phyloP scores from a whole-genome alignment of 306 rosid genomes.

The Bauhinia variegata region DNA sequence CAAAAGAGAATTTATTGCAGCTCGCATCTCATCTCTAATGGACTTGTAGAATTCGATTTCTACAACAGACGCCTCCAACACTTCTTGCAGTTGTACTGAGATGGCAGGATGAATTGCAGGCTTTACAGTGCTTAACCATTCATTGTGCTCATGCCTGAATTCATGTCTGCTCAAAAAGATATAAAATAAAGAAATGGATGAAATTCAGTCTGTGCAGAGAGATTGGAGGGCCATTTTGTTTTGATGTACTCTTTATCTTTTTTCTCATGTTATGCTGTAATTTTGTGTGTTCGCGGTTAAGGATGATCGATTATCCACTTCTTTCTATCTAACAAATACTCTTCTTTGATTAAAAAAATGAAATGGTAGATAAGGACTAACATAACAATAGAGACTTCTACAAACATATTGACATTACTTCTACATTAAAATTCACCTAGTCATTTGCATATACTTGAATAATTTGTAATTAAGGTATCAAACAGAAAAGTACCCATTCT shows the following conservation, averaged over 20 bases:
- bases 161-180: constrained; percentile 63
- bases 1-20: constrained; percentile 70
- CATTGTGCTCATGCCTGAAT: constrained; percentile 62
- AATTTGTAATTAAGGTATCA: not conserved
- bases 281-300: too few species aligned
- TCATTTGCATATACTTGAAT: not conserved
- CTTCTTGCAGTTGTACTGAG: constrained; percentile 54
- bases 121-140: constrained; percentile 76
- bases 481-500: not conserved
- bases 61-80: constrained; percentile 47
- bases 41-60: constrained; percentile 64
- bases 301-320: too few species aligned
- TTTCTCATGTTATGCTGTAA: too few species aligned
- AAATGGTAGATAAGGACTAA: not conserved
- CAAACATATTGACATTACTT: constrained; percentile 2
- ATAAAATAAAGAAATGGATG: constrained; percentile 2
- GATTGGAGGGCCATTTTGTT: too few species aligned
- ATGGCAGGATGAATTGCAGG: constrained; percentile 68
- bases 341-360: too few species aligned
- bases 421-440: not conserved
- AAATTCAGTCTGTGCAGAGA: too few species aligned
- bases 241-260: too few species aligned
- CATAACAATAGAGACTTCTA: not conserved
- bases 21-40: constrained; percentile 70
- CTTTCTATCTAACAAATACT: too few species aligned